Percentiles rank a stretch among this genome's conserved stretches.
These are phyloP conservation scores for Adansonia madagascariensis DNA, from an alignment of 441 rosid species.

Conservation along the genomic window DNA sequence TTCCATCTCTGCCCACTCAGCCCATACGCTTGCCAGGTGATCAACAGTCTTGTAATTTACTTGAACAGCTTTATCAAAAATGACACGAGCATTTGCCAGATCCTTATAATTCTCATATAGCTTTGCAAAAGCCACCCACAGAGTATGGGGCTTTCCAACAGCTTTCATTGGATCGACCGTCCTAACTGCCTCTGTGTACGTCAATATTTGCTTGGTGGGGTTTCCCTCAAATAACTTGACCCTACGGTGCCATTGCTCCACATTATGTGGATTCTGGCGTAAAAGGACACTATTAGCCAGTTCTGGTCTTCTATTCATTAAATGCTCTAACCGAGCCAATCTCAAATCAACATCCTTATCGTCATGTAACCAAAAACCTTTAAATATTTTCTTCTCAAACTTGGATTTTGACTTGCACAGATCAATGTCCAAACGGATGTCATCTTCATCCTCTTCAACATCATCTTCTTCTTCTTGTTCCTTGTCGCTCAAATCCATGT, in stretches of 20 bases:
- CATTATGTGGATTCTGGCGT: slow-evolving; percentile 94
- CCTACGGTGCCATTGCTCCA: slow-evolving; percentile 95
- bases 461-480: slow-evolving; percentile 60
- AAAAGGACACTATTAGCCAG: slow-evolving; percentile 88
- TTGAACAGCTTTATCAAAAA: slow-evolving; percentile 93
- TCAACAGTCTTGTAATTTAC: slow-evolving; percentile 86
- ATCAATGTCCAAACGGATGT: slow-evolving; percentile 60
- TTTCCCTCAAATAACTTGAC: slow-evolving; percentile 59
- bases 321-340: slow-evolving; percentile 74
- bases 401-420: slow-evolving; percentile 40
- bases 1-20: slow-evolving; percentile 99
- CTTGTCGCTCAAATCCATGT: slow-evolving; percentile 63
- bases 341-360: slow-evolving; percentile 80
- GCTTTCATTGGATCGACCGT: slow-evolving; percentile 94
- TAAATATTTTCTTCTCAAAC: slow-evolving; percentile 72
- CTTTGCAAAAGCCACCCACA: slow-evolving; percentile 90
- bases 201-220: slow-evolving; percentile 82
- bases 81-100: slow-evolving; percentile 77
- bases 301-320: slow-evolving; percentile 84
- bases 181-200: slow-evolving; percentile 91
- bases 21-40: slow-evolving; percentile 91
- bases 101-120: slow-evolving; percentile 75
- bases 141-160: slow-evolving; percentile 87
- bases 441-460: slow-evolving; percentile 49
- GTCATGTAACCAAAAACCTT: slow-evolving; percentile 80